phyloP scores from a whole-genome alignment of 2,329 filamentous ascomycete species.

The Chaetomium sp. region DNA sequence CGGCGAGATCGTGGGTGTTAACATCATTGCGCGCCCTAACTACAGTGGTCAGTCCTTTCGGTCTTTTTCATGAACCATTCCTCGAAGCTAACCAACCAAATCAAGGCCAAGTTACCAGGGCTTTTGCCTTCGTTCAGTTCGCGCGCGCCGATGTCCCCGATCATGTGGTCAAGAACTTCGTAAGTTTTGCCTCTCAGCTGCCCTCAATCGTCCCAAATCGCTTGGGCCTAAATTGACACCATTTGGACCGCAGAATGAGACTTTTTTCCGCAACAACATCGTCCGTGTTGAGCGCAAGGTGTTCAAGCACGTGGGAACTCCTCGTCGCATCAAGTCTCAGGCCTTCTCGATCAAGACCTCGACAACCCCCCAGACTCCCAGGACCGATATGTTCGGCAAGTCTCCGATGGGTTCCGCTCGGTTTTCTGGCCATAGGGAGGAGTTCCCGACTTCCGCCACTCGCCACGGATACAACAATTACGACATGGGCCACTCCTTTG shows the following conservation, averaged over 20 bases:
- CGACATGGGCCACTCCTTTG: neutral
- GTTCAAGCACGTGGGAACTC: slow-evolving; percentile 5
- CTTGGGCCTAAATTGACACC: slow-evolving; percentile 7
- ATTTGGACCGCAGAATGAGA: slow-evolving; percentile 1
- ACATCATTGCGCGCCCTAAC: slow-evolving; percentile 21
- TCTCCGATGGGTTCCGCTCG: neutral
- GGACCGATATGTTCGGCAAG: neutral
- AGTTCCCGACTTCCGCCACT: neutral
- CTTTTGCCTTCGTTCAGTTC: slow-evolving; percentile 22
- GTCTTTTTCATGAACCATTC: neutral
- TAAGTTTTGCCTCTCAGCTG: slow-evolving; percentile 5
- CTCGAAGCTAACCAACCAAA: neutral
- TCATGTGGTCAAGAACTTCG: slow-evolving; percentile 9
- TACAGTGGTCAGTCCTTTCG: slow-evolving; percentile 3
- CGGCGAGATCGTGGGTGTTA: slow-evolving; percentile 33
- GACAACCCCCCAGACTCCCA: slow-evolving; percentile 11
- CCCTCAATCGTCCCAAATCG: neutral
- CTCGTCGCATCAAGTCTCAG: slow-evolving; percentile 13
- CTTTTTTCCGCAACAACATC: neutral
- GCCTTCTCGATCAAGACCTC: slow-evolving; percentile 5
- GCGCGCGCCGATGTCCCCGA: slow-evolving; percentile 11
- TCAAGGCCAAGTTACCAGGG: neutral
- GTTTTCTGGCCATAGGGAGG: neutral
- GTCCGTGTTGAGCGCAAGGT: slow-evolving; percentile 19
- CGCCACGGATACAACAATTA: neutral